Percentiles rank a stretch among this genome's conserved stretches.
Conservation (phyloP, 805 yeast genomes). For the Ogataea trehaloabstinens region DNA sequence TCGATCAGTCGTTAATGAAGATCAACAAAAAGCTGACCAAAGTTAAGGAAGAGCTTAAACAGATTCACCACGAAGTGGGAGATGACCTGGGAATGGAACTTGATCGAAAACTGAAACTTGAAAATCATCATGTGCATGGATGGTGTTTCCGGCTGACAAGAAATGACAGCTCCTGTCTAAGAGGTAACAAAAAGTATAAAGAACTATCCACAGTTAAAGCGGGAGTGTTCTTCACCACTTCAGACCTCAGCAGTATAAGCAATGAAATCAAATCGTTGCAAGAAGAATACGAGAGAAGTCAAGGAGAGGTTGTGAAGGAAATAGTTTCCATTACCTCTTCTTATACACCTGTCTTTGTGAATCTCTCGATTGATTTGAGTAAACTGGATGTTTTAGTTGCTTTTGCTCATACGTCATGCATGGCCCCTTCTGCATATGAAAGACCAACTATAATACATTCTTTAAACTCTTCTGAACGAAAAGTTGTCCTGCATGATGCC, state of each 20-base stretch:
- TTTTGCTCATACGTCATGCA: slow-evolving; percentile 80
- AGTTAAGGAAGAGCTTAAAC: slow-evolving; percentile 52
- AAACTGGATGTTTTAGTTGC: slow-evolving; percentile 80
- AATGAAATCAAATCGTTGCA: slow-evolving; percentile 56
- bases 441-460: slow-evolving; percentile 61
- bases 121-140: slow-evolving; percentile 83
- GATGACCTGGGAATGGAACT: slow-evolving; percentile 78
- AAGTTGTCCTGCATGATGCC: slow-evolving; percentile 62
- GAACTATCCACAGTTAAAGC: slow-evolving; percentile 93
- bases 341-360: slow-evolving; percentile 74
- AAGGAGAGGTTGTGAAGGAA: slow-evolving; percentile 75
- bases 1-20: slow-evolving; percentile 70
- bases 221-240: slow-evolving; percentile 88
- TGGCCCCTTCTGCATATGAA: slow-evolving; percentile 79
- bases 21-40: slow-evolving; percentile 58
- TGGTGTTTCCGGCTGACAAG: slow-evolving; percentile 95
- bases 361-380: slow-evolving; percentile 61
- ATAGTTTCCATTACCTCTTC: slow-evolving; percentile 79
- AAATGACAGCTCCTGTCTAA: slow-evolving; percentile 76
- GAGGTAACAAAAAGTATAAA: slow-evolving; percentile 59
- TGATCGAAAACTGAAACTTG: slow-evolving; percentile 86
- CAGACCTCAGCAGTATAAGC: slow-evolving; percentile 57
- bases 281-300: slow-evolving; percentile 69
- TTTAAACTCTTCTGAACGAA: slow-evolving; percentile 47
- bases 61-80: slow-evolving; percentile 61